These are phyloP conservation scores for Cladophialophora immunda DNA, from an alignment of 2,329 filamentous ascomycete species.

Conservation along the genomic window DNA sequence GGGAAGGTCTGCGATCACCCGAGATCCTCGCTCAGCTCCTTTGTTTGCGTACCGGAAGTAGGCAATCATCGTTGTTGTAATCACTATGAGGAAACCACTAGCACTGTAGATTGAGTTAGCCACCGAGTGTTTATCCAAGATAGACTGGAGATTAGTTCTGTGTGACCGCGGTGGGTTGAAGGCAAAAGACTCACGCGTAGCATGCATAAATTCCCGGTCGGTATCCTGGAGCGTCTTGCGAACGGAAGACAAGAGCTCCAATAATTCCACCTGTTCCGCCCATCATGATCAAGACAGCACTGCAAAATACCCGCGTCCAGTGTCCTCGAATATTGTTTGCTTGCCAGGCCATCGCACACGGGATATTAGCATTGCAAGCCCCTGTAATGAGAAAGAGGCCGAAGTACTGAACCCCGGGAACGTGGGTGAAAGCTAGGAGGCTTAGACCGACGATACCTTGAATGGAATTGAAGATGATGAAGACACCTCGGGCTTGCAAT, in stretches of 20 bases:
- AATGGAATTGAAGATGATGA: slow-evolving; percentile 42
- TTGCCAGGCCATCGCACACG: slow-evolving; percentile 70
- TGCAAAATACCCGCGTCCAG: neutral
- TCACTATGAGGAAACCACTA: too few relatives aligned
- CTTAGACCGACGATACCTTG: slow-evolving; percentile 73
- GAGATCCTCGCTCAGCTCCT: too few relatives aligned
- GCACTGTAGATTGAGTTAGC: too few relatives aligned
- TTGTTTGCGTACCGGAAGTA: too few relatives aligned
- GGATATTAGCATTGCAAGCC: slow-evolving; percentile 78
- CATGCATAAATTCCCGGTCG: too few relatives aligned
- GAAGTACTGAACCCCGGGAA: slow-evolving; percentile 69
- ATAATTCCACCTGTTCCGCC: slow-evolving; percentile 2
- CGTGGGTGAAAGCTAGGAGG: slow-evolving; percentile 72
- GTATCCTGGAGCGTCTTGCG: slow-evolving; percentile 9
- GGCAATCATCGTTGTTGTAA: too few relatives aligned
- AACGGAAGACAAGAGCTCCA: slow-evolving; percentile 2
- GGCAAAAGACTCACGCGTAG: too few relatives aligned
- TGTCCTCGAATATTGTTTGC: neutral
- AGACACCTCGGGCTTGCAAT: slow-evolving; percentile 41
- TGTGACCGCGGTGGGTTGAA: too few relatives aligned
- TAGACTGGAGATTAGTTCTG: too few relatives aligned
- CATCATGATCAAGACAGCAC: neutral
- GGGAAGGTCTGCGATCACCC: too few relatives aligned
- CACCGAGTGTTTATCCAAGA: too few relatives aligned
- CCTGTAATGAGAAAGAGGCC: slow-evolving; percentile 77